These are phyloP conservation scores for Furcasterigmium furcatum DNA, from an alignment of 2,329 filamentous ascomycete species.

Conservation along the genomic window DNA sequence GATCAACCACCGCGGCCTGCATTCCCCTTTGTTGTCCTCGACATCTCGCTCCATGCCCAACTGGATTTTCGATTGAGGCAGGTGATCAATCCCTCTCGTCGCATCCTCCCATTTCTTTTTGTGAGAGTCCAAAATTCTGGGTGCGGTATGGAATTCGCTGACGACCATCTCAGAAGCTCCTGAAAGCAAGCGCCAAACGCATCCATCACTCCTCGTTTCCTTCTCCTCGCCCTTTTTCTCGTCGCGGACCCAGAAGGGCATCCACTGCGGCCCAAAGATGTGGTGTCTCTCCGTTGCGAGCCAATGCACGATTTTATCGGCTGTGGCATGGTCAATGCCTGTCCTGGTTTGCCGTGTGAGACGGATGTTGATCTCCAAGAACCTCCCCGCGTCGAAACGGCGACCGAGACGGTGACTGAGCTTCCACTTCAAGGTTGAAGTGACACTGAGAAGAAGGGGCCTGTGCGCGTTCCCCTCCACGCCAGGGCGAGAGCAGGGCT, in stretches of 20 bases:
- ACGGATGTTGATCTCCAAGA: constrained; percentile 51
- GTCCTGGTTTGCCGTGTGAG: constrained; percentile 23
- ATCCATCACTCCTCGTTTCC: too few relatives aligned
- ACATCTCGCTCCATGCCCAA: too few relatives aligned
- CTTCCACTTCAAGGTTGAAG: constrained; percentile 48
- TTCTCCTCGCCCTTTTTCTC: constrained; percentile 35
- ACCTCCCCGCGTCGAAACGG: constrained; percentile 55
- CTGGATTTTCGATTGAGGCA: too few relatives aligned
- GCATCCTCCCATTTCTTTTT: too few relatives aligned
- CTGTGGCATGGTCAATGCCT: constrained; percentile 22
- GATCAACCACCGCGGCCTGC: too few relatives aligned
- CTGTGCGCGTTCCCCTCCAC: constrained; percentile 26
- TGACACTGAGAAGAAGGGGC: constrained; percentile 40
- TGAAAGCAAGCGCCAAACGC: too few relatives aligned
- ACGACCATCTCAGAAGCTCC: too few relatives aligned
- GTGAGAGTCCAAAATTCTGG: too few relatives aligned
- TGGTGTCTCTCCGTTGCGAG: constrained; percentile 31
- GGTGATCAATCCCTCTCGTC: too few relatives aligned
- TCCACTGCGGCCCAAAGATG: constrained; percentile 45
- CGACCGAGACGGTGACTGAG: constrained; percentile 48
- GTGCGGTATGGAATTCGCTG: too few relatives aligned
- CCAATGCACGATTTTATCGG: constrained; percentile 37
- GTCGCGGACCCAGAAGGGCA: constrained; percentile 40
- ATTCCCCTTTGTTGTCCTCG: too few relatives aligned
- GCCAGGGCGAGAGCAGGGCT: constrained; percentile 24